phyloP scores from a whole-genome alignment of 371 early-diverging fungal genomes.

The Mucor plumbeus region DNA sequence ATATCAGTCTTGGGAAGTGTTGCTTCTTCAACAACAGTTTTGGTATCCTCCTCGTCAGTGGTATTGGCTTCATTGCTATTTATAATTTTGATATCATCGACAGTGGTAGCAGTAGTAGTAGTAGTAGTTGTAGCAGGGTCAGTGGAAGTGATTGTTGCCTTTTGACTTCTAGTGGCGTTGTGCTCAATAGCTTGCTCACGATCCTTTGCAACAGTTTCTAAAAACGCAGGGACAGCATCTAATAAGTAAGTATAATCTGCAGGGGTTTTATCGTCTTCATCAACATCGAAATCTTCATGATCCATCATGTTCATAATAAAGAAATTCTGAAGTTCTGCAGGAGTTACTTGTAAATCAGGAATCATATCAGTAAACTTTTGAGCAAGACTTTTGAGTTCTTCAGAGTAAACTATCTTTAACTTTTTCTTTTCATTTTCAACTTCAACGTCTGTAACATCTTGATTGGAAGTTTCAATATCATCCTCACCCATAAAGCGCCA shows the following conservation, averaged over 20 bases:
- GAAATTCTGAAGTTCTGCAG: slow-evolving; percentile 56
- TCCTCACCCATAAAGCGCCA: slow-evolving; percentile 42
- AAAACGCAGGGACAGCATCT: slow-evolving; percentile 28
- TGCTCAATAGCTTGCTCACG: slow-evolving; percentile 31
- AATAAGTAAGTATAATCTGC: slow-evolving; percentile 21
- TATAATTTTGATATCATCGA: not conserved
- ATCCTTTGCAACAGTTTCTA: slow-evolving; percentile 28
- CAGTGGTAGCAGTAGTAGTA: not conserved
- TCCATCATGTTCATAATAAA: slow-evolving; percentile 39
- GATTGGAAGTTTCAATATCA: not conserved
- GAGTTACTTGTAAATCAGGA: slow-evolving; percentile 48
- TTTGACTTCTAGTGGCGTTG: not conserved
- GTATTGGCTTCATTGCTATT: not conserved
- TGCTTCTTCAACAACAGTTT: not conserved
- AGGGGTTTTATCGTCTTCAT: not conserved
- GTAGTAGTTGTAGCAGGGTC: not conserved
- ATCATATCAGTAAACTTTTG: slow-evolving; percentile 28
- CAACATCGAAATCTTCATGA: slow-evolving; percentile 15
- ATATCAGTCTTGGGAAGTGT: not conserved
- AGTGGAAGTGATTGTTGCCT: not conserved
- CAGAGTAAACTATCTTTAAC: not conserved
- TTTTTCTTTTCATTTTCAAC: not conserved
- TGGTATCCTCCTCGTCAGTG: not conserved
- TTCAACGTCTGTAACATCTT: not conserved
- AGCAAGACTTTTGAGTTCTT: slow-evolving; percentile 2